Base-by-base conservation (phyloP, 257 asterid species). In the Solanum dulcamara region DNA sequence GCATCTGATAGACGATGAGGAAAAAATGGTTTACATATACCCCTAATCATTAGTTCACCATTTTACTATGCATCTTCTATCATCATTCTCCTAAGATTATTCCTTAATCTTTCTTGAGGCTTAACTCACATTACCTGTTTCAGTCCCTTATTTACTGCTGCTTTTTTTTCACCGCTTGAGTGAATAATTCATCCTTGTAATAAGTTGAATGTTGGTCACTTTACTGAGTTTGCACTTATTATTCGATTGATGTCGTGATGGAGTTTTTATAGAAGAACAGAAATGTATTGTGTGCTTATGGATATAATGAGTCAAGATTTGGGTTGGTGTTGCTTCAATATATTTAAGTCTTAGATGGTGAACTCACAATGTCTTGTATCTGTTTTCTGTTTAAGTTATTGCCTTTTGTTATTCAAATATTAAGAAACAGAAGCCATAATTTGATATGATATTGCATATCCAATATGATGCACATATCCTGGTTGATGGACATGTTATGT, bases 1-100 rank as follows among this genome's bases (percentile, higher is more conserved):
- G 96, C 93, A 40, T 90, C 93, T 51, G 92, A 70, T 1, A 94
- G 97, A 92, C 94, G 91, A 85, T 92, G 81, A 90, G 53, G 13
- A 44, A 71, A 71, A 71, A 38, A 1, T 37, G 32, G 81, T 38
- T 22, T 72, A 22, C 1, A 15, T 22, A 72, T 72, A 26, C 32
- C 5, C 32, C 80, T 38, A 24, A 11, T 38, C 53, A 38, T 71
- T 1, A 37, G 51, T 71, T 38, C 81, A n/a, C 80, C 33, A 22
- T 38, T 72, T 72, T 38, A 38, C 12, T 1, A 71, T 70, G 80
- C 26, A 20, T 70, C 80, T 70, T 70, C 80, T 30, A 0, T 35
- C 17, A 37, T 70, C 17, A 37, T 35, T 35, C 9, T 35, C 80
- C 50, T 35, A 70, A 33, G 50, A 33, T 70, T 70, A 20, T 20